Evolutionary conservation across 306 rosid species (phyloP), one percentile per base, ranked within the genome.

Genomic region (Lotus japonicus): DNA sequence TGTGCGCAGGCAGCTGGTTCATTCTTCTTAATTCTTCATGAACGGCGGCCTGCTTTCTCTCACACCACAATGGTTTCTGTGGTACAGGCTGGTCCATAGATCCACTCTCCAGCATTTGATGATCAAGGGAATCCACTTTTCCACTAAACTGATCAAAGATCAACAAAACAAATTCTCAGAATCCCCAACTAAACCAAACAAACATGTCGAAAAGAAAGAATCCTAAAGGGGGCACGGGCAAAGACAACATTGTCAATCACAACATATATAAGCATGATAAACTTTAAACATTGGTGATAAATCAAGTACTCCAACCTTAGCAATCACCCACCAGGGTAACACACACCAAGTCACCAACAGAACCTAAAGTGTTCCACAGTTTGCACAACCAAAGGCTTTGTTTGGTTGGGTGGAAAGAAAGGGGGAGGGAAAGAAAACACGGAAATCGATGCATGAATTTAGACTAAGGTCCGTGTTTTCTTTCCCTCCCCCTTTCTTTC

Each of bases 11-110:
- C 53, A 92, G 81, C 58, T 54, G 69, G 71, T 61, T 74, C 84
- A 86, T 82, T 78, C 88, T 82, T 62, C 55, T 75, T 58, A 83
- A 68, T 70, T 90, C 94, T 15, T 85, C 86, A 54, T 82, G 78
- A 31, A 92, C 89, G n/a, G 87, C 65, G 5, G 78, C 84, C 79
- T 63, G 81, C 72, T 78, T 86, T 72, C 76, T 84, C 65, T 72
- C 91, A 13, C 68, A 54, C 82, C 84, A 88, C 28, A 48, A 19
- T 9, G 63, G 79, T 70, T 80, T 81, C 78, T 51, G 79, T 36
- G 60, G 71, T 59, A 72, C 71, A 58, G 91, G 71, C 38, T 76
- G 81, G 23, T 15, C 38, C 41, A 73, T 61, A 69, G 64, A 65
- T 62, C 21, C 78, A 26, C 35, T 69, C 39, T 83, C 88, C 89